phyloP scores from a whole-genome alignment of 306 rosid species.

The Hippophae rhamnoides region DNA sequence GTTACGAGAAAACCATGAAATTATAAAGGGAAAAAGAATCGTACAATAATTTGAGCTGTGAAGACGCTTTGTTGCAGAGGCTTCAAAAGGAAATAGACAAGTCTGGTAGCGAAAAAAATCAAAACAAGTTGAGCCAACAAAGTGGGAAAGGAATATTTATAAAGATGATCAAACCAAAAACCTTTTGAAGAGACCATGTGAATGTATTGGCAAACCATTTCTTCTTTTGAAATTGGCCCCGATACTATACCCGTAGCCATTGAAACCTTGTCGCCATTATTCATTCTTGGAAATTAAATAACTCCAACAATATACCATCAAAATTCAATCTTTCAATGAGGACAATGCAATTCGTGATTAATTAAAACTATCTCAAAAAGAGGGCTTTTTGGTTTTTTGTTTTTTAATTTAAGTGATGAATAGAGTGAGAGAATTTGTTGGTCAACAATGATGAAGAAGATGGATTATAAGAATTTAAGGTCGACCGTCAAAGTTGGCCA shows the following conservation, averaged over 20 bases:
- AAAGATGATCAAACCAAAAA: background rate
- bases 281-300: no score
- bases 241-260: background rate
- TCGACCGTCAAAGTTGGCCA: background rate
- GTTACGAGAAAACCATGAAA: background rate
- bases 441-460: no score
- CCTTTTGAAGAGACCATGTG: background rate
- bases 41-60: constrained; percentile 6
- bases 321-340: no score
- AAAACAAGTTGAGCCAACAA: background rate
- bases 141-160: background rate
- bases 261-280: background rate
- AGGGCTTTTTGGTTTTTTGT: no score
- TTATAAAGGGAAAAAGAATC: background rate
- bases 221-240: constrained; percentile 1
- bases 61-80: constrained; percentile 7
- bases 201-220: constrained; percentile 1
- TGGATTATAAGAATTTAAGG: no score
- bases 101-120: background rate
- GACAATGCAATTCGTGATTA: no score
- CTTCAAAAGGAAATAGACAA: background rate
- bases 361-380: no score
- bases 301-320: no score
- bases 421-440: no score
- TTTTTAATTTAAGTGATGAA: no score